Evolutionary conservation across 2,329 filamentous ascomycete species (phyloP), one percentile per base, ranked within the genome.

Genomic region (Zymoseptoria passerinii): DNA sequence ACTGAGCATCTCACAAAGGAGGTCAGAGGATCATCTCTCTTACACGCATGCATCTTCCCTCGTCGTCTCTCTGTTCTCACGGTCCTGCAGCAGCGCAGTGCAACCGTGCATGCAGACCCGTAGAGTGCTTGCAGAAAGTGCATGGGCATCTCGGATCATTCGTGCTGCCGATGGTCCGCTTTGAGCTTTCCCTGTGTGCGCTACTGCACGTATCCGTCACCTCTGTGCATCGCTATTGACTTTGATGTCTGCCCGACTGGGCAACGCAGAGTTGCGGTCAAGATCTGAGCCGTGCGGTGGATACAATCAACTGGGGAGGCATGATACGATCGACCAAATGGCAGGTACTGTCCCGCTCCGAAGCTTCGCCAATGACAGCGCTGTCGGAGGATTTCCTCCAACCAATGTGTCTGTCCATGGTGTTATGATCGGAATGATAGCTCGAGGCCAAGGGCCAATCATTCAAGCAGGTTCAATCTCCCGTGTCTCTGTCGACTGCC

Each of bases 201-300:
- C 62, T 63, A 63, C 61, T 64, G 62, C 64, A 63, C 59, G 58
- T 59, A 65, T 55, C 57, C 56, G 61, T 61, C 61, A 51, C 27
- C 57, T 63, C 58, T 56, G 61, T 64, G 62, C 58, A 58, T 55
- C 59, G 49, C 52, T 57, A 57, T 57, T 18, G 28, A 50, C 19
- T 9, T 13, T 44, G 35, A 44, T 44, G 35, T 44, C 35, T 44
- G 60, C 58, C 59, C 58, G 63, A 63, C 59, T 49, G 57, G 48
- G 56, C 59, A 61, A 56, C 59, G 52, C 56, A 55, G 61, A 57
- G 58, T 58, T 64, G 60, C 63, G 63, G 61, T 65, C 63, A 60
- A 58, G 50, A 18, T 16, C 29, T n/a, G 61, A 58, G 50, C 61
- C 57, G 61, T 60, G 52, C 52, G 18, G 52, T 48, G 35, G 35